Base-by-base conservation (phyloP, 1,139 yeast genomes). In the Lodderomyces theae region DNA sequence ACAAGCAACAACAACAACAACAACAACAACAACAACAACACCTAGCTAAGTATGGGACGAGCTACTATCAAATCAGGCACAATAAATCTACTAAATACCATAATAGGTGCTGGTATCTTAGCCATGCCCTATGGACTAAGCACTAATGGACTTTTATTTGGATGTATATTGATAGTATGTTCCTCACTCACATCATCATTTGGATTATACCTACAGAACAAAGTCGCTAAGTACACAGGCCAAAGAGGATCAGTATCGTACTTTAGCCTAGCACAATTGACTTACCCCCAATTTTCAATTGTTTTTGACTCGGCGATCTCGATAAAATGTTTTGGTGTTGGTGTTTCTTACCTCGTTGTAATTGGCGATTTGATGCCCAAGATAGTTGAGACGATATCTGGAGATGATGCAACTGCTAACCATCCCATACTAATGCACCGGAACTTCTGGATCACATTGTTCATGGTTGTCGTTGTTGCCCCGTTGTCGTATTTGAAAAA, bases 351-450 rank as follows among this genome's bases (percentile, higher is more conserved):
- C 54, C 65, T 92, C 48, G 94, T 92, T 33, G 79, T 92, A 44
- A 81, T 89, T 44, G 97, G 96, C 8, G 97, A 90, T 56, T 70
- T 92, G 47, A 82, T 90, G 80, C 97, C 97, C 5, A 82, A 81
- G 51, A 80, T 84, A 38, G 61, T 76, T 54, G 75, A 71, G 42
- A 70, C 77, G 15, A 54, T 80, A 28, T 53, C 55, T 42, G 38
- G 38, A 4, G 22, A 15, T n/a, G 16, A 12, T 24, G 25, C 22
- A n/a, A 51, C 55, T 3, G 50, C 65, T 26, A 40, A 47, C 1
- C 53, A 54, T 3, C 43, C 50, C 11, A 17, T 60, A 4, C 48
- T 63, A 25, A 48, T 54, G 51, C 68, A 70, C 38, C 66, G 92
- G 47, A 77, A 80, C 51, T 66, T 82, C 42, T 92, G 96, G 85